Evolutionary conservation across 192 early-diverging fungal genomes (phyloP).

Genomic region (Gigaspora rosea): DNA sequence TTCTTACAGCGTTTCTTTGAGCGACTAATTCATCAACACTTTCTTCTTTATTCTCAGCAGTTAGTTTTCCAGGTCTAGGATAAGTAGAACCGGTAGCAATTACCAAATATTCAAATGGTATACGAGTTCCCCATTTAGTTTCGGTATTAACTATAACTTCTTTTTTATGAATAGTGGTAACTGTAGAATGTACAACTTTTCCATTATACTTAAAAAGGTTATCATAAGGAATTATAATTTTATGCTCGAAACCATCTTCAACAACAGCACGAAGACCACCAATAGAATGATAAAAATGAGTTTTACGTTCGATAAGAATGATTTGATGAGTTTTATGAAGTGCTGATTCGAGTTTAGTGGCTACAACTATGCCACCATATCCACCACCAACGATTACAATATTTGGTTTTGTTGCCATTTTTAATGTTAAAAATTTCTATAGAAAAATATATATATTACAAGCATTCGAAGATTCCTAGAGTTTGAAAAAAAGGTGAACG

Average conservation of each 20-base stretch:
- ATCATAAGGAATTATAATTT: conserved; percentile 54
- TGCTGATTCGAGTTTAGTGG: conserved; percentile 43
- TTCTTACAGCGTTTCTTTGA: conserved; percentile 42
- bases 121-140: conserved; percentile 28
- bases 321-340: conserved; percentile 46
- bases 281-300: conserved; percentile 59
- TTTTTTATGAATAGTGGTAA: conserved; percentile 43
- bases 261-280: conserved; percentile 53
- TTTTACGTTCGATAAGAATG: conserved; percentile 56
- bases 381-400: conserved; percentile 54
- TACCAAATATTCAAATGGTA: conserved; percentile 57
- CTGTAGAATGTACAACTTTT: conserved; percentile 48
- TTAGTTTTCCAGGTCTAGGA: conserved; percentile 44
- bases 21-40: conserved; percentile 38
- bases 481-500: no score
- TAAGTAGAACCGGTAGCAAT: conserved; percentile 58
- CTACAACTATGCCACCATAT: conserved; percentile 51
- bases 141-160: conserved; percentile 42
- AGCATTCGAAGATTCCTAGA: no score
- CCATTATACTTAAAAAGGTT: conserved; percentile 47
- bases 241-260: conserved; percentile 48
- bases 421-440: no score
- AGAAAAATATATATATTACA: no score
- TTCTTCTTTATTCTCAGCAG: conserved; percentile 41
- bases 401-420: not conserved